These are phyloP conservation scores for Apium graveolens DNA, from an alignment of 129 eudicot species.

Conservation along the genomic window DNA sequence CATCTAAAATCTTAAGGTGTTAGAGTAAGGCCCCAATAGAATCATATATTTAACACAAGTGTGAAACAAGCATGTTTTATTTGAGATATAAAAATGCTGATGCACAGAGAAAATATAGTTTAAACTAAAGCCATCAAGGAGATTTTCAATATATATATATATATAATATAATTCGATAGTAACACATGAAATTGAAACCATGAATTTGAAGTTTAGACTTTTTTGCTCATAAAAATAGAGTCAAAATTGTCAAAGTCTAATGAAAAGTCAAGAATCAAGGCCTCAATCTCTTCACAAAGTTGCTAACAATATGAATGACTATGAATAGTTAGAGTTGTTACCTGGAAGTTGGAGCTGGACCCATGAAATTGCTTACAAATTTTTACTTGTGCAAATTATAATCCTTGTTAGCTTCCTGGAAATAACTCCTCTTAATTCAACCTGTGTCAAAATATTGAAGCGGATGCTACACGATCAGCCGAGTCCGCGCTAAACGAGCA, in stretches of 20 bases:
- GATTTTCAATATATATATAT: neutral
- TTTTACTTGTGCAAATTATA: neutral
- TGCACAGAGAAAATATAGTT: too few relatives aligned
- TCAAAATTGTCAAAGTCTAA: neutral
- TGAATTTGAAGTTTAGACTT: neutral
- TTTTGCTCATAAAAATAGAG: neutral
- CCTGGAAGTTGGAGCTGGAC: neutral
- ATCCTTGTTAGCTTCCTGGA: neutral
- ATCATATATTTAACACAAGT: too few relatives aligned
- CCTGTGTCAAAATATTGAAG: too few relatives aligned
- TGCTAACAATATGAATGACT: neutral
- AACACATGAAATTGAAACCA: neutral
- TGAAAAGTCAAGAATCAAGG: slow-evolving; percentile 1
- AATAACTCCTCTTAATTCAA: neutral
- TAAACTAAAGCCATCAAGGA: too few relatives aligned
- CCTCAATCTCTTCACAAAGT: neutral
- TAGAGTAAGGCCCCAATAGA: too few relatives aligned
- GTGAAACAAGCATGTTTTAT: neutral
- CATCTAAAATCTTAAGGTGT: too few relatives aligned
- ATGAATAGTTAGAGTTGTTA: neutral
- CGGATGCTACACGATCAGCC: too few relatives aligned
- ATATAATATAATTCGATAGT: neutral
- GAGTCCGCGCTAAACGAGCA: too few relatives aligned
- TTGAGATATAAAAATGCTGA: neutral
- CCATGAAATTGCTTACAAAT: neutral